These are phyloP conservation scores for Nicotiana sylvestris DNA, from an alignment of 257 asterid genomes.

Conservation along the genomic window DNA sequence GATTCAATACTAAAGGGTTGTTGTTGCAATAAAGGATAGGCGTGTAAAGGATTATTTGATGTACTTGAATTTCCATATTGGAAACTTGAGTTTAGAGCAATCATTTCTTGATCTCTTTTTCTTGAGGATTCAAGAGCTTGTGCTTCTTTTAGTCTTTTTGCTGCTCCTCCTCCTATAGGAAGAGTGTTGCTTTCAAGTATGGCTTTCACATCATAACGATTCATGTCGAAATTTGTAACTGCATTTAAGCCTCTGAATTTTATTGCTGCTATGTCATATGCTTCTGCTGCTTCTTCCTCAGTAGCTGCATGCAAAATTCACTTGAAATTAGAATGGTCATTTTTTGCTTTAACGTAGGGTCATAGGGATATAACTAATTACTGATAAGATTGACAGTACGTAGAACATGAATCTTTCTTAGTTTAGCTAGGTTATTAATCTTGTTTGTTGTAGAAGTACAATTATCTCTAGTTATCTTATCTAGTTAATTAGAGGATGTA, in stretches of 20 bases:
- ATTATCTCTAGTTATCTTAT: background rate
- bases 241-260: conserved; percentile 85
- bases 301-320: conserved; percentile 44
- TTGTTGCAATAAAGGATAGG: conserved; percentile 45
- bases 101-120: conserved; percentile 58
- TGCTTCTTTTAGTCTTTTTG: conserved; percentile 79
- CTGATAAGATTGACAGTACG: too few relatives aligned
- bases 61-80: conserved; percentile 38
- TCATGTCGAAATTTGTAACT: conserved; percentile 85
- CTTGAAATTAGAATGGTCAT: background rate
- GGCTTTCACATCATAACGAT: conserved; percentile 82
- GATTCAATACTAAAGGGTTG: conserved; percentile 30
- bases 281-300: conserved; percentile 96
- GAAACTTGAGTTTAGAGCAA: conserved; percentile 43
- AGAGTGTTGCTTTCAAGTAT: conserved; percentile 78
- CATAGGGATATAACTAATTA: background rate
- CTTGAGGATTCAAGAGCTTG: conserved; percentile 68
- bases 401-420: too few relatives aligned
- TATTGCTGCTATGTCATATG: conserved; percentile 87
- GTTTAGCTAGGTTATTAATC: too few relatives aligned
- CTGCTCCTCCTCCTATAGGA: conserved; percentile 88
- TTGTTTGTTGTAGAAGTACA: background rate
- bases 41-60: conserved; percentile 24
- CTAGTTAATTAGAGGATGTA: background rate
- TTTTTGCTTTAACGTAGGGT: background rate